These are phyloP conservation scores for Phytopythium mirpurense DNA, from an alignment of 352 stramenopile species.

Conservation along the genomic window DNA sequence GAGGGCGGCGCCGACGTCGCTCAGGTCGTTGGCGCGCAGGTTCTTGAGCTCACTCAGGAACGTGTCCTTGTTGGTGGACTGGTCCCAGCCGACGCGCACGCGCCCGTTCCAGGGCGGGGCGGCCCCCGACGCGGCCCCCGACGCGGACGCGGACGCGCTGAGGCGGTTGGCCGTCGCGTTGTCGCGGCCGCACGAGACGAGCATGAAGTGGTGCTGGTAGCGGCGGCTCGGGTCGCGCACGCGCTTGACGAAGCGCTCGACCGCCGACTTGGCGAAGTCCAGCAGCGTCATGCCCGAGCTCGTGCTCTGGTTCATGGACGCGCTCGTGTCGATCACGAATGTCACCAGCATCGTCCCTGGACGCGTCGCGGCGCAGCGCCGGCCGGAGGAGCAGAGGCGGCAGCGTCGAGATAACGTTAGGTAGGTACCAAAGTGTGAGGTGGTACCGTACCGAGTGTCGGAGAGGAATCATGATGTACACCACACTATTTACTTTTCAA, in stretches of 20 bases:
- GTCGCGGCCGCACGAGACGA: conserved; percentile 68
- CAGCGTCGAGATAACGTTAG: no score
- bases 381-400: no score
- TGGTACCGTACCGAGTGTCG: no score
- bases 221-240: conserved; percentile 74
- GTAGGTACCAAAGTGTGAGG: no score
- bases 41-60: conserved; percentile 85
- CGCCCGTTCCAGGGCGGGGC: conserved; percentile 43
- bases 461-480: no score
- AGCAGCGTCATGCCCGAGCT: conserved; percentile 86
- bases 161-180: conserved; percentile 19
- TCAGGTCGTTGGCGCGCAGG: conserved; percentile 70
- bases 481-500: no score
- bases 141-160: conserved; percentile 3
- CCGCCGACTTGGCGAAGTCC: conserved; percentile 85
- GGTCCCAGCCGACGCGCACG: conserved; percentile 82
- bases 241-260: conserved; percentile 86
- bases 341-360: conserved; percentile 68
- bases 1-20: conserved; percentile 65
- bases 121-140: background rate
- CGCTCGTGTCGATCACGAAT: conserved; percentile 88
- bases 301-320: conserved; percentile 89
- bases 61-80: conserved; percentile 80
- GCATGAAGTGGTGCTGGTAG: conserved; percentile 88
- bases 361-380: background rate